Base-by-base conservation (phyloP, 305 asterid species). In the Salvia sclarea region DNA sequence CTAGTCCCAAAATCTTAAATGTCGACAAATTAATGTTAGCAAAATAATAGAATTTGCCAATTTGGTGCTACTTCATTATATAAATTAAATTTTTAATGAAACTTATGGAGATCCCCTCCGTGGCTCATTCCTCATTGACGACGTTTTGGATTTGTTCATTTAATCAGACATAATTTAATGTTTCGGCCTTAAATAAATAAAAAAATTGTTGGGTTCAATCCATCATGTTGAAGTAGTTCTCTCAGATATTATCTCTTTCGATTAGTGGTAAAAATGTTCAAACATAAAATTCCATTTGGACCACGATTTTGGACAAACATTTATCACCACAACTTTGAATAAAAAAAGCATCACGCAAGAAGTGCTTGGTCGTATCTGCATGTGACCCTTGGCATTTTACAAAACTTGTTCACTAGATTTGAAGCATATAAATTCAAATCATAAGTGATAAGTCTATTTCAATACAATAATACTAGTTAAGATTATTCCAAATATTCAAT, bases 381-480 rank as follows among this genome's bases (percentile, higher is more conserved):
- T 16, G 53, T 48, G 43, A 20, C 68, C 28, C 24, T 58, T 31
- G 16, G 73, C 73, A 31, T 57, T 58, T 31, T 47, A 16, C 53
- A 47, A 17, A 54, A 21, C n/a, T 13, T 14, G 49, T 70, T 50
- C 41, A 22, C 54, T 59, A 66, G 73, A 65, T 56, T 37, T 64
- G n/a, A 30, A 35, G 22, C 24, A 55, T 10, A 37, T 1, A 31
- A 6, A 14, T 57, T 28, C 14, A 31, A 3, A 57, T 57, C 3
- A 11, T 6, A 37, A 57, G 22, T 57, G 1, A 11, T 6, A 37
- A 57, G 22, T 28, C 16, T 6, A 49, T 35, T 20, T 49, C 35
- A 30, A 40, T 9, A 40, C 2, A 45, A 45, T 43, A 13, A 44
- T 21, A 20, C 12, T 3, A 28, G 5, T 25, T 14, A 45, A 12